Percentiles rank a stretch among this genome's conserved stretches.
phyloP scores from a whole-genome alignment of 371 early-diverging fungal genomes.

The Saksenaea vasiformis region DNA sequence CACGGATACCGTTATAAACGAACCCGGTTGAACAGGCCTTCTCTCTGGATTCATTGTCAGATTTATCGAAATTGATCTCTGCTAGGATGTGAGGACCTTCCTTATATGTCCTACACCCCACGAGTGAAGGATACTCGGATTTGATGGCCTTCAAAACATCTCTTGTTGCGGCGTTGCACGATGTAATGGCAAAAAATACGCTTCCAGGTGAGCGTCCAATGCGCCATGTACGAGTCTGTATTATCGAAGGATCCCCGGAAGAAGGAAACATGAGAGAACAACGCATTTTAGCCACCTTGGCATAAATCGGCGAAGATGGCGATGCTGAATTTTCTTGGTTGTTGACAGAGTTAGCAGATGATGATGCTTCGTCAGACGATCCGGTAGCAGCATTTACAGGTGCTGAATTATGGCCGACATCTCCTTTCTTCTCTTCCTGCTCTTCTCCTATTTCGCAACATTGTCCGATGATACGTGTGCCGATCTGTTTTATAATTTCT shows the following conservation, averaged over 20 bases:
- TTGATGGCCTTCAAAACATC: neutral
- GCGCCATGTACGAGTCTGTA: neutral
- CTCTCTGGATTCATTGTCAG: neutral
- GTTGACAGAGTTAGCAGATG: neutral
- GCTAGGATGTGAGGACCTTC: neutral
- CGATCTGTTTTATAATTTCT: too few relatives aligned
- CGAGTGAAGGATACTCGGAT: neutral
- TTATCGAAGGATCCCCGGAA: neutral
- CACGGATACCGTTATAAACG: neutral
- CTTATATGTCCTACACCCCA: neutral
- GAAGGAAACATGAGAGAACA: neutral
- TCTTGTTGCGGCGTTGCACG: neutral
- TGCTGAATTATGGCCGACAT: too few relatives aligned
- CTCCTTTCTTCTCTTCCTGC: too few relatives aligned
- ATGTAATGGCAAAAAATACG: neutral
- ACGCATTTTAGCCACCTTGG: neutral
- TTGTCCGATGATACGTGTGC: too few relatives aligned
- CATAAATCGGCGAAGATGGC: neutral
- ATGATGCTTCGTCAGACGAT: neutral
- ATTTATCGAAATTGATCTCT: neutral
- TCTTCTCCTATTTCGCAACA: too few relatives aligned
- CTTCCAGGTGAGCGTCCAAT: neutral
- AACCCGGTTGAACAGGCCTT: neutral
- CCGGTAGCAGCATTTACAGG: too few relatives aligned
- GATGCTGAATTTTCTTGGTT: neutral